Evolutionary conservation across 2,329 filamentous ascomycete genomes (phyloP).

Genomic region (Lomentospora prolificans): DNA sequence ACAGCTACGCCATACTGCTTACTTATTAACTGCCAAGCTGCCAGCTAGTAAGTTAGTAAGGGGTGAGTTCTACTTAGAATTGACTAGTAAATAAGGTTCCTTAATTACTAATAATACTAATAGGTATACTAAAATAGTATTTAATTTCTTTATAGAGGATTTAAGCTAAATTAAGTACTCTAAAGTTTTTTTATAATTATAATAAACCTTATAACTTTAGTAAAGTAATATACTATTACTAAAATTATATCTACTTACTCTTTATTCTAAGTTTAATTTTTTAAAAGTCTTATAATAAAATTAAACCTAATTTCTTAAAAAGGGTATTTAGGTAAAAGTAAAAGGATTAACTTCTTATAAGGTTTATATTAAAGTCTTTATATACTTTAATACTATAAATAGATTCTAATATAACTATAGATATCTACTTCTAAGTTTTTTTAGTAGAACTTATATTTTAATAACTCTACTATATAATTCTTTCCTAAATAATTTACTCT

Average conservation of each 20-base stretch:
- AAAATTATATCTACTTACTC: not conserved
- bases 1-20: no score
- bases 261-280: not conserved
- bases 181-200: not conserved
- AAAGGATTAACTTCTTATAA: not conserved
- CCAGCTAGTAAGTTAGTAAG: no score
- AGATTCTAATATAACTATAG: not conserved
- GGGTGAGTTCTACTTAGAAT: not conserved
- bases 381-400: not conserved
- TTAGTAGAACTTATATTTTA: not conserved
- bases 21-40: not conserved
- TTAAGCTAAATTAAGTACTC: not conserved
- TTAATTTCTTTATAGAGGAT: not conserved
- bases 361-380: not conserved
- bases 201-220: not conserved
- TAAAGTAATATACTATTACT: not conserved
- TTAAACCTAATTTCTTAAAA: not conserved
- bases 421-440: not conserved
- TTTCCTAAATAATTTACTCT: not conserved
- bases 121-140: not conserved
- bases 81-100: not conserved
- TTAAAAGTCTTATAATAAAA: not conserved
- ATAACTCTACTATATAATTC: not conserved
- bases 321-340: not conserved
- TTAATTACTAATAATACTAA: not conserved